phyloP scores from a whole-genome alignment of 208 protist genomes.

The Crithidia thermophila region DNA sequence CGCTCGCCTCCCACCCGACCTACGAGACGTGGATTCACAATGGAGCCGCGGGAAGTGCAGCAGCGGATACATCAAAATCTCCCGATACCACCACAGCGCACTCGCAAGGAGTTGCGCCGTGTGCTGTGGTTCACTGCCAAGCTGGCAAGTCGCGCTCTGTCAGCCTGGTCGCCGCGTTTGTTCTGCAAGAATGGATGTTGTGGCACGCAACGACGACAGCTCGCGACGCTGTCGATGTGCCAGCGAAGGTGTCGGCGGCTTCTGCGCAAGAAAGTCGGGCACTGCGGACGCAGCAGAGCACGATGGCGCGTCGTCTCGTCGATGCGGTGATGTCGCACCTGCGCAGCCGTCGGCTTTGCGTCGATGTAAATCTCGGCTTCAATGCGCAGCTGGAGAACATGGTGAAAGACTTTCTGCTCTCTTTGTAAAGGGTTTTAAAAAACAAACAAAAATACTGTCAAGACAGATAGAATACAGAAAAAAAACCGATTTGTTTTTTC shows the following conservation, averaged over 20 bases:
- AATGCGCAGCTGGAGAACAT: constrained; percentile 29
- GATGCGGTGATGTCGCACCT: constrained; percentile 21
- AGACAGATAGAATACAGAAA: no score
- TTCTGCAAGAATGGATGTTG: constrained; percentile 53
- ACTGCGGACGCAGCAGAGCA: background rate
- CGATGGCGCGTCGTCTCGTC: constrained; percentile 23
- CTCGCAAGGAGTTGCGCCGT: no score
- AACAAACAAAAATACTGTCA: background rate
- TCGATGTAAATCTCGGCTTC: constrained; percentile 31
- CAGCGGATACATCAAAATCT: no score
- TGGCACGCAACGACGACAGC: background rate
- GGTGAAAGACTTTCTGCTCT: constrained; percentile 6
- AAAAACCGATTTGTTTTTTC: background rate
- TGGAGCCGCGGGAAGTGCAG: background rate
- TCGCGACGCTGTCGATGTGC: background rate
- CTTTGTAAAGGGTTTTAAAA: background rate
- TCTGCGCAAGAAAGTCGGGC: background rate
- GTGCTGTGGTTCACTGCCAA: constrained; percentile 71
- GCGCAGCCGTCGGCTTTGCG: constrained; percentile 29
- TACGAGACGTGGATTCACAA: background rate
- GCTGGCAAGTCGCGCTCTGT: constrained; percentile 74
- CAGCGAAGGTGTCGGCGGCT: background rate
- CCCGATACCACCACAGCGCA: no score
- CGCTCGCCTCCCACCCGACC: background rate
- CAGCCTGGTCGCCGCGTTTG: constrained; percentile 61